These are phyloP conservation scores for Aspergillus nomiae DNA, from an alignment of 2,329 filamentous ascomycete genomes.

Conservation along the genomic window DNA sequence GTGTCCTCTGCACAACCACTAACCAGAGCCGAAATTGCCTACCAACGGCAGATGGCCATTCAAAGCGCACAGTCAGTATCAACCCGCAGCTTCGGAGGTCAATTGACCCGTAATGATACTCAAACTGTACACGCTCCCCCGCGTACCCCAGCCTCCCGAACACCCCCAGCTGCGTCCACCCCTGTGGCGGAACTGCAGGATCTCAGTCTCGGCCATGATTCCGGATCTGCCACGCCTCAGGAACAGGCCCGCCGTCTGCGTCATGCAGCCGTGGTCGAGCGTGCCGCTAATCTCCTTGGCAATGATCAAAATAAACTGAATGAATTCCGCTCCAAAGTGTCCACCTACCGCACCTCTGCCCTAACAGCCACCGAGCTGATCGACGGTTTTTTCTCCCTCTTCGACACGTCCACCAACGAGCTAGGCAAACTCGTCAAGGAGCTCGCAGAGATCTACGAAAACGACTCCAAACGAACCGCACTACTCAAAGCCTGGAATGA, in stretches of 20 bases:
- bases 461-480: conserved; percentile 69
- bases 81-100: conserved; percentile 80
- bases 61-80: conserved; percentile 82
- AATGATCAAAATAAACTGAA: conserved; percentile 74
- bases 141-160: conserved; percentile 28
- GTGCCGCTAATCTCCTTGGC: conserved; percentile 76
- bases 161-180: conserved; percentile 28
- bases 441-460: conserved; percentile 88
- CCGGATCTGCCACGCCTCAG: conserved; percentile 62
- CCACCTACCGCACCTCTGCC: conserved; percentile 70
- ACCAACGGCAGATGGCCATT: conserved; percentile 88
- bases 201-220: conserved; percentile 50
- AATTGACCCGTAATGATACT: conserved; percentile 63
- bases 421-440: conserved; percentile 89
- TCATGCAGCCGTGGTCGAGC: conserved; percentile 82
- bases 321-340: conserved; percentile 78
- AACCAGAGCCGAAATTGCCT: conserved; percentile 83
- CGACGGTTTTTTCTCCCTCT: conserved; percentile 83
- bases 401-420: conserved; percentile 77
- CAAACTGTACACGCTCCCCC: conserved; percentile 50
- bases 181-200: conserved; percentile 50
- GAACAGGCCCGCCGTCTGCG: conserved; percentile 79
- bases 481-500: conserved; percentile 88
- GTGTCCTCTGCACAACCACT: conserved; percentile 76
- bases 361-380: conserved; percentile 75